Percentiles rank a stretch among this genome's conserved stretches.
phyloP scores from a whole-genome alignment of 2,329 filamentous ascomycete genomes.

The Phyllosticta capitalensis region DNA sequence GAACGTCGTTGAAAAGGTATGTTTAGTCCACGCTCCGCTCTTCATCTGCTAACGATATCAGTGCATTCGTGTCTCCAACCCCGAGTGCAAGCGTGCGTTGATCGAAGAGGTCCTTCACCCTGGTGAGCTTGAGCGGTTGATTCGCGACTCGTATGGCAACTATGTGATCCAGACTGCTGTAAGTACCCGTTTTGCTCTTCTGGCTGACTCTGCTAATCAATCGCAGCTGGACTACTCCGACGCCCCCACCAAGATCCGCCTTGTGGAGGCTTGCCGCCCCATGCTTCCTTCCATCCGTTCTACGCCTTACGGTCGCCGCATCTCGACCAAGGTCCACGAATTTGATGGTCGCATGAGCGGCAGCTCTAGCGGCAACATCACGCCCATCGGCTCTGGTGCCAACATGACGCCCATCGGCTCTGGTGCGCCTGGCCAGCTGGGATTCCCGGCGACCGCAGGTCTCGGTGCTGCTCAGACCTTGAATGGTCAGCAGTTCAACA shows the following conservation, averaged over 20 bases:
- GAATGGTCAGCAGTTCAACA: neutral
- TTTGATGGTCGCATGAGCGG: conserved; percentile 29
- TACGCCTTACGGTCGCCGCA: conserved; percentile 89
- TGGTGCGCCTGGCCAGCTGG: conserved; percentile 4
- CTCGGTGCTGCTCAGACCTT: neutral
- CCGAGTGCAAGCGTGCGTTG: conserved; percentile 66
- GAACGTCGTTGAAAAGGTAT: conserved; percentile 84
- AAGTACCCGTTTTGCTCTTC: conserved; percentile 17
- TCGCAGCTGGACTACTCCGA: conserved; percentile 45
- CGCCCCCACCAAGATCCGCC: conserved; percentile 29
- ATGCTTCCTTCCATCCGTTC: conserved; percentile 76
- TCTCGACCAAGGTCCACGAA: conserved; percentile 73
- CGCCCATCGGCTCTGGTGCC: neutral
- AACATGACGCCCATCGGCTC: conserved; percentile 4
- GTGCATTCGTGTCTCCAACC: conserved; percentile 67
- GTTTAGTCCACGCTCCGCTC: neutral
- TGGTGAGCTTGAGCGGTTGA: conserved; percentile 73
- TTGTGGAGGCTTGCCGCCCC: conserved; percentile 79
- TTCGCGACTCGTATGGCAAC: conserved; percentile 91
- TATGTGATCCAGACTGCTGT: conserved; percentile 92
- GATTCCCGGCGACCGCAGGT: neutral
- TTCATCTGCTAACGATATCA: neutral
- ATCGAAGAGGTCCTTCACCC: conserved; percentile 70
- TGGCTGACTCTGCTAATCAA: neutral
- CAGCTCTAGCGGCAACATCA: conserved; percentile 4